Evolutionary conservation across 202 grass and related monocot species (phyloP).

Genomic region (Brachypodium distachyon): DNA sequence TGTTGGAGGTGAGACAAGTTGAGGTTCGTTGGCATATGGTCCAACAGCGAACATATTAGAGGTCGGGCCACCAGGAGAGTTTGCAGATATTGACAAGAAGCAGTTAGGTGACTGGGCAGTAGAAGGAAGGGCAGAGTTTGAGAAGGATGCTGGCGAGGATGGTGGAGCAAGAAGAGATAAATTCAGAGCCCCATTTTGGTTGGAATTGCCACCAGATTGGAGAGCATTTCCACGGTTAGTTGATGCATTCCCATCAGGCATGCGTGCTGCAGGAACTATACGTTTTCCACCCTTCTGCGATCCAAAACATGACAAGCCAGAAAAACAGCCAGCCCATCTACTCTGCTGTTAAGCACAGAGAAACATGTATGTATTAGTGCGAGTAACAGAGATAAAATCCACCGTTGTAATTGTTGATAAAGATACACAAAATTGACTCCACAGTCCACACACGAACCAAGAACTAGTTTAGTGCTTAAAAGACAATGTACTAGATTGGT

Average conservation of each 20-base stretch:
- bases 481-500: background rate
- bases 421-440: background rate
- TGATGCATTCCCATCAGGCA: slow-evolving; percentile 60
- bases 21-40: slow-evolving; percentile 95
- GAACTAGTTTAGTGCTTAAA: background rate
- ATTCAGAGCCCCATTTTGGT: slow-evolving; percentile 64
- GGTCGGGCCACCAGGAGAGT: slow-evolving; percentile 74
- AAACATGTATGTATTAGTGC: slow-evolving; percentile 28
- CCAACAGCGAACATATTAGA: slow-evolving; percentile 89
- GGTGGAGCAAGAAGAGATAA: slow-evolving; percentile 91
- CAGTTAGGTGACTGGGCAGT: slow-evolving; percentile 83
- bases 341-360: slow-evolving; percentile 45
- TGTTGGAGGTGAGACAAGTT: slow-evolving; percentile 83
- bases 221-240: slow-evolving; percentile 48
- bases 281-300: slow-evolving; percentile 78
- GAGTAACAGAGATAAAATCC: background rate
- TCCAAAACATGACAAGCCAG: slow-evolving; percentile 88
- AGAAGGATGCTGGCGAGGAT: slow-evolving; percentile 90
- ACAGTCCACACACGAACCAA: background rate
- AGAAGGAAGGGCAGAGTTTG: slow-evolving; percentile 82
- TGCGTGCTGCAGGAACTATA: slow-evolving; percentile 90
- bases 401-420: background rate
- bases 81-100: slow-evolving; percentile 81
- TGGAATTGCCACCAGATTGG: slow-evolving; percentile 71
- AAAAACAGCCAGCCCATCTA: slow-evolving; percentile 88